These are phyloP conservation scores for Mortierella sp. DNA, from an alignment of 371 early-diverging fungal species.

Conservation along the genomic window DNA sequence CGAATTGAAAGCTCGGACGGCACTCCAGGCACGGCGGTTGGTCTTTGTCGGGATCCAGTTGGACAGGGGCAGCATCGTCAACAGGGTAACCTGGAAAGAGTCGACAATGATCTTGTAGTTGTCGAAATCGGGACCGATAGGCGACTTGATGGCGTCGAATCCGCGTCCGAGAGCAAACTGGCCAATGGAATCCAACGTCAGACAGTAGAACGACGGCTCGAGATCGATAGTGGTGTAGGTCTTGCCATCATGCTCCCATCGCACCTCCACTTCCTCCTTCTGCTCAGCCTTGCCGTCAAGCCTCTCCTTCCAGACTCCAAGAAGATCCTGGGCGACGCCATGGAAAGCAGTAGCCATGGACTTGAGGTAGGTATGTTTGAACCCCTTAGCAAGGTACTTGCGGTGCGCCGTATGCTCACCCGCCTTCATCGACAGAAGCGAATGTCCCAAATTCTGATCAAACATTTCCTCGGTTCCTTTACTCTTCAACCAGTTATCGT, in stretches of 20 bases:
- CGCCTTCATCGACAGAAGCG: conserved; percentile 41
- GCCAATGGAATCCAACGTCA: conserved; percentile 52
- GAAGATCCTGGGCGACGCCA: conserved; percentile 30
- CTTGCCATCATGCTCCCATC: conserved; percentile 31
- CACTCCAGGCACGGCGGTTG: conserved; percentile 48
- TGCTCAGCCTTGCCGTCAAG: neutral
- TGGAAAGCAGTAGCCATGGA: conserved; percentile 51
- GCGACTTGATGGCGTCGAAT: conserved; percentile 43
- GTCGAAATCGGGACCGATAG: conserved; percentile 48
- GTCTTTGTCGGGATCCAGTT: conserved; percentile 54
- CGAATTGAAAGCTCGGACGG: conserved; percentile 33
- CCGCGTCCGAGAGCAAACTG: conserved; percentile 51
- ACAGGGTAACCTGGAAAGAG: conserved; percentile 42
- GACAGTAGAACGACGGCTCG: conserved; percentile 48
- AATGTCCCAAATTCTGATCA: conserved; percentile 47
- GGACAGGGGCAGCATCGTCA: conserved; percentile 42
- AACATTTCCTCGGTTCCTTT: conserved; percentile 45
- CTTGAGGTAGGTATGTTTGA: conserved; percentile 52
- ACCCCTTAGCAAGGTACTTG: conserved; percentile 36
- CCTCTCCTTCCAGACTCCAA: conserved; percentile 32
- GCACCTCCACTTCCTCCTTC: neutral
- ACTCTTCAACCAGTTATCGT: conserved; percentile 57
- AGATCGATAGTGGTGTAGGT: conserved; percentile 40
- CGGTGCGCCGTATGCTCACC: conserved; percentile 36
- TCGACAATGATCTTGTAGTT: conserved; percentile 55